Evolutionary conservation across 1,139 yeast genomes (phyloP).

Genomic region (Debaryomycetaceae sp.): DNA sequence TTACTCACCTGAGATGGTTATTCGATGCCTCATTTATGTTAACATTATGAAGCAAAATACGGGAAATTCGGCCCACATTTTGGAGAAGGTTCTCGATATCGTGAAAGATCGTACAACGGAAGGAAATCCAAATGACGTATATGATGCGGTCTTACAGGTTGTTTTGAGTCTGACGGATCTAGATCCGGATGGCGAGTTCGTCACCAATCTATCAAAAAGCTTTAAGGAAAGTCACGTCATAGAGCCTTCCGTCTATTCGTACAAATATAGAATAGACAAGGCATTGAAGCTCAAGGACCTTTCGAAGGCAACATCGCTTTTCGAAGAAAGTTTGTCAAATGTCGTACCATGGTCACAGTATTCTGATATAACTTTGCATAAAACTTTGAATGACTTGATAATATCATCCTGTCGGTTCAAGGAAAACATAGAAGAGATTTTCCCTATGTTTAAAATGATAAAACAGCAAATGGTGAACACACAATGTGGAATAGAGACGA

Average conservation of each 20-base stretch:
- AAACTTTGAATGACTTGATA: conserved; percentile 33
- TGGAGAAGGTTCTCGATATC: conserved; percentile 5
- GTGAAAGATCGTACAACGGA: not conserved
- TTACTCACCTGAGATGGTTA: conserved; percentile 17
- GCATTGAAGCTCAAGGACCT: conserved; percentile 21
- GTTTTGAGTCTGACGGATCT: not conserved
- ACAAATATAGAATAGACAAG: conserved; percentile 27
- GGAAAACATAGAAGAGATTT: conserved; percentile 21
- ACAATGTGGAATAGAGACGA: conserved; percentile 34
- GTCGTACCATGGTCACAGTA: conserved; percentile 29
- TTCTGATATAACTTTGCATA: conserved; percentile 25
- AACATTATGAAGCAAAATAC: conserved; percentile 2
- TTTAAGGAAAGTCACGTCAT: conserved; percentile 11
- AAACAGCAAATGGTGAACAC: conserved; percentile 36
- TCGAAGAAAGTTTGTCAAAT: conserved; percentile 28
- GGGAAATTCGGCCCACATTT: conserved; percentile 7
- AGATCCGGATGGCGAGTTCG: conserved; percentile 18
- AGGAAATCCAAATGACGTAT: not conserved
- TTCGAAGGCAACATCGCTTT: conserved; percentile 24
- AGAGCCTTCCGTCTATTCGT: conserved; percentile 22
- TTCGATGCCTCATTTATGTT: conserved; percentile 16
- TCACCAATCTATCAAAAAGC: conserved; percentile 11
- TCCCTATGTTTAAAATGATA: conserved; percentile 32
- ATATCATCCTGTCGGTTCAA: conserved; percentile 17
- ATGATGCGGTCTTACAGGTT: not conserved